A percentile compares a stretch with the other conserved stretches of the same genome.
phyloP scores from a whole-genome alignment of 768 basidiomycete genomes.

The Polyporus arcularius region DNA sequence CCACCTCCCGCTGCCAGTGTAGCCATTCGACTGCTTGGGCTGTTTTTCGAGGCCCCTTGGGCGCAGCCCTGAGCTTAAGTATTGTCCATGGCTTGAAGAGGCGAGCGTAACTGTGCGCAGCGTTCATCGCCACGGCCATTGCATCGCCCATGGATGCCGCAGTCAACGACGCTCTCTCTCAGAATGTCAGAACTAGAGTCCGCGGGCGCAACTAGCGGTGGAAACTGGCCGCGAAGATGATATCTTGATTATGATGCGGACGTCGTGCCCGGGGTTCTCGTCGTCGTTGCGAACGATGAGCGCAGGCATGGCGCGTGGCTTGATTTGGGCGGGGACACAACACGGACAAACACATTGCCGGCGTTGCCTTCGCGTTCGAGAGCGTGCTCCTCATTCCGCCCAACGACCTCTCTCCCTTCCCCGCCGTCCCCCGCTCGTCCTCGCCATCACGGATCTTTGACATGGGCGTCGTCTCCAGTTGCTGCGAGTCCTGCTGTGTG shows the following conservation, averaged over 20 bases:
- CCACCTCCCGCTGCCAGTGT: background rate
- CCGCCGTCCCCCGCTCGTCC: slow-evolving; percentile 15
- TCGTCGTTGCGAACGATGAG: background rate
- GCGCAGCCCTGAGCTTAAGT: background rate
- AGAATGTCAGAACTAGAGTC: background rate
- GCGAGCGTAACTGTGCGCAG: slow-evolving; percentile 16
- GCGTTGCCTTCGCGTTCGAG: slow-evolving; percentile 11
- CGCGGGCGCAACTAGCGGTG: background rate
- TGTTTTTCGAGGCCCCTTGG: background rate
- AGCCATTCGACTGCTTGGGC: slow-evolving; percentile 12
- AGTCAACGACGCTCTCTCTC: slow-evolving; percentile 6
- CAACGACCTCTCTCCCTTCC: slow-evolving; percentile 4
- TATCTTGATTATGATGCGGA: background rate
- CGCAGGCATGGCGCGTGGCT: background rate
- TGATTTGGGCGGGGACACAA: slow-evolving; percentile 2
- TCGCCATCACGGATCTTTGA: slow-evolving; percentile 10
- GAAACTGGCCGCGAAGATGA: background rate
- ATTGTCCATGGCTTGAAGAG: background rate
- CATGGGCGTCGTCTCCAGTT: slow-evolving; percentile 80
- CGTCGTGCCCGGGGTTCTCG: background rate
- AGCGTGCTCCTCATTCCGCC: slow-evolving; percentile 6
- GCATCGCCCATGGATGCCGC: slow-evolving; percentile 23
- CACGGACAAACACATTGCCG: slow-evolving; percentile 18
- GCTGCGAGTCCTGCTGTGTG: slow-evolving; percentile 84
- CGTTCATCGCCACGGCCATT: slow-evolving; percentile 20